A percentile compares a stretch with the other conserved stretches of the same genome.
phyloP scores from a whole-genome alignment of 2,329 filamentous ascomycete species.

The Penicillium italicum region DNA sequence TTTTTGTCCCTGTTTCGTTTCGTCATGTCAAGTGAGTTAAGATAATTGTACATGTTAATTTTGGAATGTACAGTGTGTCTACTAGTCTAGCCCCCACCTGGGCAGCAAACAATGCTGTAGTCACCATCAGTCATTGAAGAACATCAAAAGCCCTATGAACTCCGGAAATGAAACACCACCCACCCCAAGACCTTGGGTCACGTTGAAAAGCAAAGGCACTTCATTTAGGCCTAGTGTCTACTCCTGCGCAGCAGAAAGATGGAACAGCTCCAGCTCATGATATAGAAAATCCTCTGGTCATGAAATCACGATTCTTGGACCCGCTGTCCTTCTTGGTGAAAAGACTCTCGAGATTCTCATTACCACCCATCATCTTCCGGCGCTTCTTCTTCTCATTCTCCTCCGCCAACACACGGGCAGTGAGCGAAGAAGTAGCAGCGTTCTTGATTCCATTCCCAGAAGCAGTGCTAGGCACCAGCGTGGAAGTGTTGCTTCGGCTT shows the following conservation, averaged over 20 bases:
- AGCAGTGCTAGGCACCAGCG: slow-evolving; percentile 27
- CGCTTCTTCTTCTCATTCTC: slow-evolving; percentile 79
- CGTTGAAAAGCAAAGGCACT: not conserved
- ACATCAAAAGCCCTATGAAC: not conserved
- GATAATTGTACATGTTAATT: slow-evolving; percentile 2
- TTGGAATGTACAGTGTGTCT: not conserved
- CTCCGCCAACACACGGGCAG: slow-evolving; percentile 80
- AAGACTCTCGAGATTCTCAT: slow-evolving; percentile 54
- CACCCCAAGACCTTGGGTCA: no score
- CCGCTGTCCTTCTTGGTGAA: slow-evolving; percentile 49
- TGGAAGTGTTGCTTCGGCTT: slow-evolving; percentile 32
- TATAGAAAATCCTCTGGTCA: slow-evolving; percentile 57
- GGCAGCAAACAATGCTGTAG: not conserved
- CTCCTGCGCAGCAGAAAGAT: slow-evolving; percentile 43
- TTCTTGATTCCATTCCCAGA: slow-evolving; percentile 72
- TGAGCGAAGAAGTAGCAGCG: slow-evolving; percentile 75
- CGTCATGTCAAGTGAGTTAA: not conserved
- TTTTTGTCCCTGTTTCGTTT: slow-evolving; percentile 4
- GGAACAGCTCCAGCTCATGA: slow-evolving; percentile 57
- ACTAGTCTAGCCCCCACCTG: not conserved
- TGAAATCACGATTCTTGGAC: slow-evolving; percentile 51
- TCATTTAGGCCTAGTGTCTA: slow-evolving; percentile 15
- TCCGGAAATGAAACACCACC: not conserved
- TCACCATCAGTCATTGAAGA: not conserved
- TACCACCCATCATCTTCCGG: slow-evolving; percentile 64